These are phyloP conservation scores for Elsinoe arachidis DNA, from an alignment of 2,329 filamentous ascomycete species.

Conservation along the genomic window DNA sequence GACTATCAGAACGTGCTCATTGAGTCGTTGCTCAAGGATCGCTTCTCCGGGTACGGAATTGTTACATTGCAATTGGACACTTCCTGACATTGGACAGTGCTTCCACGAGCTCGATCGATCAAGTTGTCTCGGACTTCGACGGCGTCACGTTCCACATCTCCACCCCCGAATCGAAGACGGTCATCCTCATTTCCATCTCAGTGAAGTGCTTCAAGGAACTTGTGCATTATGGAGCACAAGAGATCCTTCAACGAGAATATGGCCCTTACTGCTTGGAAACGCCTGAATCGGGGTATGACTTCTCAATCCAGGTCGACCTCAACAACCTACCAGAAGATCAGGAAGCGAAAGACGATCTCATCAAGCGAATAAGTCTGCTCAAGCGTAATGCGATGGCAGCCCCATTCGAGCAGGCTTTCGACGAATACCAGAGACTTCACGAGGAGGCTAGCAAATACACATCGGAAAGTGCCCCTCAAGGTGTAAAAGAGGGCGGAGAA, in stretches of 20 bases:
- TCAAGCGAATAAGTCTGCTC: constrained; percentile 77
- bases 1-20: constrained; percentile 99
- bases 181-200: constrained; percentile 88
- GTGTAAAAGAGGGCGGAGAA: constrained; percentile 77
- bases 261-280: constrained; percentile 71
- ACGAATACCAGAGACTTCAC: constrained; percentile 77
- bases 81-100: constrained; percentile 50
- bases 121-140: constrained; percentile 98
- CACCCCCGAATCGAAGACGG: constrained; percentile 84
- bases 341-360: constrained; percentile 77
- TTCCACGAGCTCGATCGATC: constrained; percentile 81
- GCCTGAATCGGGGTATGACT: constrained; percentile 88
- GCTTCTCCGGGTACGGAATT: constrained; percentile 67
- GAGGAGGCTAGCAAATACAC: constrained; percentile 89
- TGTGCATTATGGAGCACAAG: constrained; percentile 82
- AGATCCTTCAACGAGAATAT: constrained; percentile 90
- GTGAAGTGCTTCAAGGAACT: constrained; percentile 94
- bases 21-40: constrained; percentile 88
- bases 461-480: constrained; percentile 86
- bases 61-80: not conserved
- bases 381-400: constrained; percentile 99
- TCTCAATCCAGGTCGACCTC: constrained; percentile 83
- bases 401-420: constrained; percentile 93
- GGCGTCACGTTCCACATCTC: constrained; percentile 98
- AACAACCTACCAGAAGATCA: constrained; percentile 76